A percentile compares a stretch with the other conserved stretches of the same genome.
Conservation (phyloP, 495 filamentous ascomycete genomes). For the Sordaria brevicollis region DNA sequence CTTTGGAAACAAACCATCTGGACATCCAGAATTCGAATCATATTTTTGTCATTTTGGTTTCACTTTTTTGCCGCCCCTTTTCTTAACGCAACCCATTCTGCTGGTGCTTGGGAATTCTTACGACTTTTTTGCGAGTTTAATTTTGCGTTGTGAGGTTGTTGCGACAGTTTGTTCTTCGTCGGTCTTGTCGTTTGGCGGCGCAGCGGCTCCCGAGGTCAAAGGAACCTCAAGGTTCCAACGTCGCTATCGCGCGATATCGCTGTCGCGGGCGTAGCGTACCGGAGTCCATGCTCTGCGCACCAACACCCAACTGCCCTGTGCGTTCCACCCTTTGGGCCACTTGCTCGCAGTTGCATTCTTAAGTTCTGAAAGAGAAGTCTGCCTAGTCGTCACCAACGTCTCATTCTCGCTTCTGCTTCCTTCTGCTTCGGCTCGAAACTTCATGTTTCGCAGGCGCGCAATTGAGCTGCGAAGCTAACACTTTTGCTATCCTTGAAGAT, state of each 20-base stretch:
- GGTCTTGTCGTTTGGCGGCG: neutral
- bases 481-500: no score
- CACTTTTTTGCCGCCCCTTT: neutral
- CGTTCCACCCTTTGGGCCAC: no score
- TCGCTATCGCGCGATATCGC: neutral
- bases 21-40: conserved; percentile 23
- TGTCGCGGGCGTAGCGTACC: no score
- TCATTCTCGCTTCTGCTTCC: neutral
- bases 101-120: rapidly evolving
- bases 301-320: neutral
- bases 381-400: neutral
- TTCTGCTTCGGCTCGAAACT: no score
- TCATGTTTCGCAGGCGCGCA: neutral
- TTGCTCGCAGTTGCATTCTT: neutral
- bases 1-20: conserved; percentile 26
- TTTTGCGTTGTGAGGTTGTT: neutral
- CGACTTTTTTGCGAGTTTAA: neutral
- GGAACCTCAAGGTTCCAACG: no score
- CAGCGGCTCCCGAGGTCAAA: neutral
- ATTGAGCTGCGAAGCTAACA: neutral
- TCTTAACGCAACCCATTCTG: neutral
- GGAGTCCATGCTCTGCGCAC: no score
- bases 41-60: conserved; percentile 14
- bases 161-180: neutral
- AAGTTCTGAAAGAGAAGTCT: no score